A percentile compares a stretch with the other conserved stretches of the same genome.
phyloP scores from a whole-genome alignment of 2,329 filamentous ascomycete genomes.

The Davidsoniella eucalypti region DNA sequence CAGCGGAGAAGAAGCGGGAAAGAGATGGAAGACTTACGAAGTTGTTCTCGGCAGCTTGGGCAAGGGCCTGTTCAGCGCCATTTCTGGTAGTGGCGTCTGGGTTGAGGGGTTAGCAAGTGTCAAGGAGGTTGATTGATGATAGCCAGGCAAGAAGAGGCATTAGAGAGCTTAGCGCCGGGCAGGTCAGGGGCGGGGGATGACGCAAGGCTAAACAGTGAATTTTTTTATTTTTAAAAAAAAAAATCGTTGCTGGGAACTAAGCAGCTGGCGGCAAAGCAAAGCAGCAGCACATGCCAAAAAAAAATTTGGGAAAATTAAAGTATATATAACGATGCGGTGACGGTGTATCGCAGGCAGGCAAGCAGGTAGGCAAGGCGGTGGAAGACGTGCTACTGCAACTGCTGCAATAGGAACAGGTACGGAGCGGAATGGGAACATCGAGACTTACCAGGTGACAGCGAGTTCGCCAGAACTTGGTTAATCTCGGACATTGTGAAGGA shows the following conservation, averaged over 20 bases:
- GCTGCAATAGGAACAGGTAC: conserved; percentile 6
- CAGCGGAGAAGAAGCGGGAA: conserved; percentile 5
- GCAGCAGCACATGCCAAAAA: not conserved
- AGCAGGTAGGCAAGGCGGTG: not conserved
- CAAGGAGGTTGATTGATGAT: not conserved
- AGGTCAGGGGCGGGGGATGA: no score
- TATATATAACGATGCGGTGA: not conserved
- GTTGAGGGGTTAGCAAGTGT: conserved; percentile 5
- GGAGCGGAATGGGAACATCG: conserved; percentile 9
- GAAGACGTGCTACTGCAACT: conserved; percentile 3
- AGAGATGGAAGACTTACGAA: conserved; percentile 48
- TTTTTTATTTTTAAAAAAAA: no score
- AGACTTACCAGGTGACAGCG: conserved; percentile 75
- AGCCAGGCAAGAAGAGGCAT: conserved; percentile 4
- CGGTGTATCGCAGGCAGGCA: not conserved
- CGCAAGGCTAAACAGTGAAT: no score
- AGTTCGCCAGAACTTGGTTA: conserved; percentile 93
- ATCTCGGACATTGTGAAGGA: conserved; percentile 72
- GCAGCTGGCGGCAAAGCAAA: not conserved
- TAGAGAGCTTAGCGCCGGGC: not conserved
- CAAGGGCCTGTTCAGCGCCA: conserved; percentile 85
- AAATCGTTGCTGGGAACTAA: no score
- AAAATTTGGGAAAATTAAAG: no score
- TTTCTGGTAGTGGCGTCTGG: conserved; percentile 71
- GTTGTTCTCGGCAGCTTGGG: conserved; percentile 81